Base-by-base conservation (phyloP, 257 asterid genomes). In the Solanum sejunctum region DNA sequence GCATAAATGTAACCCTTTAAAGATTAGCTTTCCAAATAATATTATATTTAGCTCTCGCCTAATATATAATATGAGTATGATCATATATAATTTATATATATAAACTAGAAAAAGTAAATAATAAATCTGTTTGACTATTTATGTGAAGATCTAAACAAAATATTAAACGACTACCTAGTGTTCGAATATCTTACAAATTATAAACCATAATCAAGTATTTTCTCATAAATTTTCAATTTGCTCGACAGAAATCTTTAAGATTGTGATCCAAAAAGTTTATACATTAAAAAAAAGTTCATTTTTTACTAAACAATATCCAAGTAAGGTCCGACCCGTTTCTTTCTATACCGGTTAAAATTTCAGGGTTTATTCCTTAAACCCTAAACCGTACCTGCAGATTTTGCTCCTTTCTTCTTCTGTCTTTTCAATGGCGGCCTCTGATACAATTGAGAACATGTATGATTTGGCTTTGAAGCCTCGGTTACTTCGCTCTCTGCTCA, bases 401-500 rank as follows among this genome's bases (percentile, higher is more conserved):
- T 15, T 15, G 8, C 83, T 39, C 47, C n/a, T 36, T 21, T 26
- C 84, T n/a, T n/a, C 36, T 36, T n/a, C 86, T 12, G 32, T 18
- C 75, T 81, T 49, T 71, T 64, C 84, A 67, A 93, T 93, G 97
- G 90, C 91, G 88, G 91, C 93, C 58, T 52, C 89, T 60, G 85
- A 78, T 18, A 78, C 49, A 10, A 51, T 78, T 51, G 84, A 63
- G 75, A 89, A 89, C 85, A 85, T 92, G 85, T 39, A 89, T 81
- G 93, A 90, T 88, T 85, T 89, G 32, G 88, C 90, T 3, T 77
- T 90, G 81, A 95, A 95, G 88, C 93, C 94, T 72, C 91, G 88
- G 82, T 71, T 96, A 86, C 97, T 96, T 5, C 94, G 92, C 8
- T 91, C 91, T 56, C 84, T 95, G 85, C 89, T 93, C 82, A 86